phyloP scores from a whole-genome alignment of 2,329 filamentous ascomycete species.

The Stagonosporopsis rhizophila region DNA sequence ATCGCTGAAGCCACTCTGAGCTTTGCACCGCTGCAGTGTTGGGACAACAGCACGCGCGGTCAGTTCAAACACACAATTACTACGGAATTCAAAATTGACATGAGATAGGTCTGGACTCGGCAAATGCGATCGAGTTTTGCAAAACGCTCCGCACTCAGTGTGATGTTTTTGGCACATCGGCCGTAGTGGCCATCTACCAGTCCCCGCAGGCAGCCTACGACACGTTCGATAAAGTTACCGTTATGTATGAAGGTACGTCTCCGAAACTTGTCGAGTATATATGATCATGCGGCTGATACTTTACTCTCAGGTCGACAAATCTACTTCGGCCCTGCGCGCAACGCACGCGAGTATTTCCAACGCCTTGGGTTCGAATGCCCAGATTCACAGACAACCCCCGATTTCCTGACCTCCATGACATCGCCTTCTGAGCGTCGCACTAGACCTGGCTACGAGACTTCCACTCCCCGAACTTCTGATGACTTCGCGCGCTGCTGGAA shows the following conservation, averaged over 20 bases:
- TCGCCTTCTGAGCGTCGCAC: slow-evolving; percentile 60
- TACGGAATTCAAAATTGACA: background rate
- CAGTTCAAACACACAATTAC: slow-evolving; percentile 3
- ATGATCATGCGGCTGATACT: background rate
- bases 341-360: slow-evolving; percentile 72
- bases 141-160: slow-evolving; percentile 59
- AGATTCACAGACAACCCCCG: slow-evolving; percentile 68
- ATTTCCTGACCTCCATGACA: slow-evolving; percentile 60
- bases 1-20: slow-evolving; percentile 32
- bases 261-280: background rate
- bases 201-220: slow-evolving; percentile 72
- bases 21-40: slow-evolving; percentile 24
- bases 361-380: slow-evolving; percentile 74
- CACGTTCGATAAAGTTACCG: slow-evolving; percentile 69
- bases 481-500: slow-evolving; percentile 60
- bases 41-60: slow-evolving; percentile 57
- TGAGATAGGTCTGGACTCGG: slow-evolving; percentile 34
- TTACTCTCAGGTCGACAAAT: slow-evolving; percentile 63
- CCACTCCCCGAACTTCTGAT: slow-evolving; percentile 50
- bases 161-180: slow-evolving; percentile 58
- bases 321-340: slow-evolving; percentile 69
- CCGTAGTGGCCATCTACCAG: slow-evolving; percentile 63
- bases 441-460: slow-evolving; percentile 49
- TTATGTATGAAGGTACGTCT: slow-evolving; percentile 71
- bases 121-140: slow-evolving; percentile 64